A percentile compares a stretch with the other conserved stretches of the same genome.
phyloP scores from a whole-genome alignment of 2,329 filamentous ascomycete species.

The Colletotrichum sp. region DNA sequence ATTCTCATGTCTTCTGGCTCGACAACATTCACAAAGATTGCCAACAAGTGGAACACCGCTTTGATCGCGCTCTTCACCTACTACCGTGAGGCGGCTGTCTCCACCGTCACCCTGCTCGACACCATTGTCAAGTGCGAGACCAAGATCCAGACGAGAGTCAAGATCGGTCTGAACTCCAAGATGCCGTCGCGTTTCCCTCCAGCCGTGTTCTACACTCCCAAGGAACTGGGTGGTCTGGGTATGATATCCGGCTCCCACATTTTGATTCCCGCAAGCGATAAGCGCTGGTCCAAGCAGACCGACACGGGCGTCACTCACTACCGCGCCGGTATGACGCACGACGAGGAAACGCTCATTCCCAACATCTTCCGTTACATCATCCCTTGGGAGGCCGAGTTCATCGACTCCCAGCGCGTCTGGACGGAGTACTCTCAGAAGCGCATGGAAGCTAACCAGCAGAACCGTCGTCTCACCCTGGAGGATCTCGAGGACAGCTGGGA shows the following conservation, averaged over 20 bases:
- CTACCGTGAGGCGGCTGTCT: constrained; percentile 96
- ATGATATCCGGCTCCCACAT: constrained; percentile 99
- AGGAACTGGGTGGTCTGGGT: constrained; percentile 93
- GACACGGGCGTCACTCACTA: constrained; percentile 97
- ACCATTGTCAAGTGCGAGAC: constrained; percentile 99
- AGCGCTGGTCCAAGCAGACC: constrained; percentile 98
- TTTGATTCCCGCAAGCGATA: constrained; percentile 94
- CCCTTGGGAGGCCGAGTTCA: constrained; percentile 98
- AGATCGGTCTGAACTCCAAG: constrained; percentile 98
- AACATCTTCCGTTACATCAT: constrained; percentile 99
- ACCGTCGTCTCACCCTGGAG: constrained; percentile 90
- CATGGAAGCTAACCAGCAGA: constrained; percentile 95
- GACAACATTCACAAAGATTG: constrained; percentile 99
- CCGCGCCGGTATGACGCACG: constrained; percentile 95
- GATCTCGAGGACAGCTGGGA: constrained; percentile 99
- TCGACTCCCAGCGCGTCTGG: constrained; percentile 98
- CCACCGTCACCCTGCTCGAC: constrained; percentile 90
- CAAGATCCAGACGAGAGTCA: constrained; percentile 98
- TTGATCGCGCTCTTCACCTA: constrained; percentile 98
- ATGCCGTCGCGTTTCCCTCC: constrained; percentile 99
- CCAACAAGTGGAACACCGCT: constrained; percentile 99
- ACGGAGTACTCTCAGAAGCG: constrained; percentile 99
- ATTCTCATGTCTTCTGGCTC: constrained; percentile 99
- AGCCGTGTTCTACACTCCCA: constrained; percentile 98
- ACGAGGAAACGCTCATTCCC: constrained; percentile 96